Evolutionary conservation across 768 basidiomycete genomes (phyloP), one percentile per base, ranked within the genome.

Genomic region (Leccinum olivaceopallidum): DNA sequence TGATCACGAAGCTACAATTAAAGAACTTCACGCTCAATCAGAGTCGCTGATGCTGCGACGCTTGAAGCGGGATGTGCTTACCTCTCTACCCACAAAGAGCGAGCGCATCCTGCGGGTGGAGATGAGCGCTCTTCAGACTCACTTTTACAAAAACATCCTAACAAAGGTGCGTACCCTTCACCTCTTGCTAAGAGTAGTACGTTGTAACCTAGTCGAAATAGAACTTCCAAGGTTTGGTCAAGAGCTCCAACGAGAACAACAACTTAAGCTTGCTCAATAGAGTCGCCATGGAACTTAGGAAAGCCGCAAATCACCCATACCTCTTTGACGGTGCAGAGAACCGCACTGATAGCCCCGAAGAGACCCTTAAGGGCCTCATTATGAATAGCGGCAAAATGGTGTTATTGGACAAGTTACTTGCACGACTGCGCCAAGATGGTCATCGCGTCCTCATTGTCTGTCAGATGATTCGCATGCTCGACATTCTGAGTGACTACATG

Each of bases 331-430:
- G 97, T 26, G 97, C 94, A 22, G 97, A 98, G 76, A 76, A 79
- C 4, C 74, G 74, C 56, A 79, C 82, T 4, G 80, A 81, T 50
- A 86, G 79, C 60, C 73, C 79, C 14, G 94, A 96, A 53, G 96
- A 98, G 71, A 87, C 86, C 16, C 83, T 98, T 62, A 93, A 92
- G 68, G 95, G 95, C n/a, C 83, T 99, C 20, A 93, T 98, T 63
- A 97, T 97, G 93, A 96, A 90, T 76, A 95, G 94, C 62, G 97
- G 97, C 37, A 99, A 99, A 79, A 88, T 99, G 90, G 95, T 98
- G 53, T 79, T 99, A 34, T 87, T 99, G 57, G 97, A 99, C 79
- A 99, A 99, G 75, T 85, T 99, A 16, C 86, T 98, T n/a, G 83
- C 81, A 24, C 87, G 93, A 18, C 83, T 98, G 54, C 90, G 90